Percentiles rank a stretch among this genome's conserved stretches.
Conservation (phyloP, 805 yeast species). For the Teunomyces tritomae region DNA sequence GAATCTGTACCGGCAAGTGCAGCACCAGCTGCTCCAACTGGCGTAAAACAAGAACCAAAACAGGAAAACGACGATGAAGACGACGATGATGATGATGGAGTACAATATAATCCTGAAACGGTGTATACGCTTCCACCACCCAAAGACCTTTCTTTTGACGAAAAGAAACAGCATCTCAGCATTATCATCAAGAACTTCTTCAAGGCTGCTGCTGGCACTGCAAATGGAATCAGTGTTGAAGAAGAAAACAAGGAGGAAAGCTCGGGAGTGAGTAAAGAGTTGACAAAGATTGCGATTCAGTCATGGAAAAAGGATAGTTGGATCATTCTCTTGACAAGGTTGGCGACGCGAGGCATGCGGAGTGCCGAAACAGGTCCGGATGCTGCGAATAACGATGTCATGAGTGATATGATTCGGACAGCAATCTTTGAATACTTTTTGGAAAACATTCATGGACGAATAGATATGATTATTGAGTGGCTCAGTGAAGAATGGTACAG, state of each 20-base stretch:
- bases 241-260: conserved; percentile 17
- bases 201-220: conserved; percentile 41
- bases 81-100: conserved; percentile 11
- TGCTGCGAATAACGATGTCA: conserved; percentile 29
- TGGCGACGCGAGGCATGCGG: conserved; percentile 78
- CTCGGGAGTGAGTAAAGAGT: conserved; percentile 41
- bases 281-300: conserved; percentile 55
- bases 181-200: conserved; percentile 60
- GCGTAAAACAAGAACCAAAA: conserved; percentile 7
- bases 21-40: conserved; percentile 2
- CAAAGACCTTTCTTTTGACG: conserved; percentile 45
- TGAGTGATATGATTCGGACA: conserved; percentile 62
- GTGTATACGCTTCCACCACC: conserved; percentile 60
- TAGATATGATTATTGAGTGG: conserved; percentile 86
- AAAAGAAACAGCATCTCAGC: conserved; percentile 56
- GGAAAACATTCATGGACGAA: conserved; percentile 65
- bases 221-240: conserved; percentile 9
- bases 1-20: conserved; percentile 9
- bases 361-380: conserved; percentile 21
- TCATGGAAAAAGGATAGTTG: conserved; percentile 66
- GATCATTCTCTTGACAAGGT: conserved; percentile 69
- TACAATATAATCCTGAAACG: conserved; percentile 38
- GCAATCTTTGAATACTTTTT: conserved; percentile 71
- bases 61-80: conserved; percentile 12
- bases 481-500: conserved; percentile 91